These are phyloP conservation scores for Podaxis rugospora DNA, from an alignment of 768 basidiomycete species.

Conservation along the genomic window DNA sequence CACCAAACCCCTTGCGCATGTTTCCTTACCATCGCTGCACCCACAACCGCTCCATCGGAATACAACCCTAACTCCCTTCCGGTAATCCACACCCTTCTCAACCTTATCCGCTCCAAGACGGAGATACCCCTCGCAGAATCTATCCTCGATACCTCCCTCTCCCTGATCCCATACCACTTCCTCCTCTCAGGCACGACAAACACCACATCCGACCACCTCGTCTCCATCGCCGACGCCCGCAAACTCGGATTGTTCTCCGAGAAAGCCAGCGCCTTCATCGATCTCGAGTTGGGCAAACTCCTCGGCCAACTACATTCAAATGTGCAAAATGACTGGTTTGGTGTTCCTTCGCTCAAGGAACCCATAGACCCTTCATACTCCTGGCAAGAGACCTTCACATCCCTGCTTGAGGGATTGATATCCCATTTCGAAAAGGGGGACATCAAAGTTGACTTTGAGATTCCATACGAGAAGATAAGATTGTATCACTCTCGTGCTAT, in stretches of 20 bases:
- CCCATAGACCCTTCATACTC: constrained; percentile 44
- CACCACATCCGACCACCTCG: constrained; percentile 28
- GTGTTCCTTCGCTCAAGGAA: constrained; percentile 34
- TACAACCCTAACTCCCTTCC: constrained; percentile 35
- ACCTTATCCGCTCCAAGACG: constrained; percentile 37
- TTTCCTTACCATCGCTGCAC: constrained; percentile 24
- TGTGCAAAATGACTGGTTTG: constrained; percentile 78
- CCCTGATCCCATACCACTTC: constrained; percentile 44
- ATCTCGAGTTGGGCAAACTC: constrained; percentile 57
- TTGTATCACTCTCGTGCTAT: constrained; percentile 62
- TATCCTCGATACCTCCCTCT: constrained; percentile 43
- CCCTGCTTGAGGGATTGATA: constrained; percentile 54
- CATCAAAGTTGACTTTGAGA: constrained; percentile 17
- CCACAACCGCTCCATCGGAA: constrained; percentile 1
- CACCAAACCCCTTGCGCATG: constrained; percentile 17
- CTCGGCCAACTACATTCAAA: constrained; percentile 58
- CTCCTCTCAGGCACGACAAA: constrained; percentile 44
- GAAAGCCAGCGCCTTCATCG: constrained; percentile 40
- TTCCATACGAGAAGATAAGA: constrained; percentile 43
- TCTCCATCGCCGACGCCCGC: constrained; percentile 37
- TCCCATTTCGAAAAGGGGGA: constrained; percentile 30
- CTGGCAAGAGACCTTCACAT: constrained; percentile 75
- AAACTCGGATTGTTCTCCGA: constrained; percentile 28
- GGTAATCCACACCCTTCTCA: constrained; percentile 33
- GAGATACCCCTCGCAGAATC: constrained; percentile 47